Base-by-base conservation (phyloP, 306 rosid genomes). In the Parietaria judaica region DNA sequence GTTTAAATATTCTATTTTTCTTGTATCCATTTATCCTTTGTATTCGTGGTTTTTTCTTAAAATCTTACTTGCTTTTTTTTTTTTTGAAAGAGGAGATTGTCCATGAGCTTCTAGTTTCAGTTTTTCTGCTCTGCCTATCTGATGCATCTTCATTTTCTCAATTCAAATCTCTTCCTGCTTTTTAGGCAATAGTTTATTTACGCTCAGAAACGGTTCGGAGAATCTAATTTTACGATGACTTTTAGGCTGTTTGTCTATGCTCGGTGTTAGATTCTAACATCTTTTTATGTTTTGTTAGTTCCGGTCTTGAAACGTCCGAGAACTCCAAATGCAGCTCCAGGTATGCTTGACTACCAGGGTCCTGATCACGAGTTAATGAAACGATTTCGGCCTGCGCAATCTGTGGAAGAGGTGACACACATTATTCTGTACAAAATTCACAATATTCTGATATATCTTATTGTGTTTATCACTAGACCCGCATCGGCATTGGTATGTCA, bases 361-460 rank as follows among this genome's bases (percentile, higher is more conserved):
- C 74, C 85, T 23, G 97, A 87, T 49, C 94, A 82, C 58, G 95
- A 90, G 67, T 76, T 84, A 60, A 75, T 84, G 82, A 84, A 84
- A 73, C 80, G 95, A 50, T 70, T 87, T 56, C 76, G 86, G 36
- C 75, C 89, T 49, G 75, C 81, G 67, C 94, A 74, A 63, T 74
- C 86, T 72, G 70, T 79, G 14, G 88, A 77, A 66, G 95, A 90
- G 97, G 97, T 90, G 74, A 73, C 63, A 11, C 61, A 70, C 59
- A 36, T 61, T 43, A 36, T 17, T 43, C 70, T 49, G 58, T 50
- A 36, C 43, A 36, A 43, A 23, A 65, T 14, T 59, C 31, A 23
- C 31, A 23, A 23, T 23, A 23, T 23, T 23, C 31, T 23, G 31
- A 23, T 23, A 23, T 23, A 23, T 23, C 31, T 23, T 23, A 23